These are phyloP conservation scores for Telopea speciosissima DNA, from an alignment of 177 flowering plant species.

Conservation along the genomic window DNA sequence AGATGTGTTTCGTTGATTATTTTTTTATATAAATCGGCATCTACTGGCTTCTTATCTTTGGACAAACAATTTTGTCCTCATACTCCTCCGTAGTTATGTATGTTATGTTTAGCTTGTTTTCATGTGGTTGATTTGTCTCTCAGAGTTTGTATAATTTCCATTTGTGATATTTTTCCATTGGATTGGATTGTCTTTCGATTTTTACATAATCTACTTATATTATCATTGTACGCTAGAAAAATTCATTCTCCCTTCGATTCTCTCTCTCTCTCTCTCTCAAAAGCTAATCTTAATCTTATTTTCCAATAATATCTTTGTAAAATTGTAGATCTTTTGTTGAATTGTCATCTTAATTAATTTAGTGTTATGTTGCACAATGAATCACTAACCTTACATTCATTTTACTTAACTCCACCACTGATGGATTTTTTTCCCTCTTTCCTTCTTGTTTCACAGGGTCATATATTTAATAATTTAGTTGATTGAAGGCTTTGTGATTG, in stretches of 20 bases:
- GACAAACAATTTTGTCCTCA: not conserved
- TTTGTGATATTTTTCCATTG: no score
- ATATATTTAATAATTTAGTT: not conserved
- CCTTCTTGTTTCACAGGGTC: slow-evolving; percentile 1
- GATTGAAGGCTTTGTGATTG: not conserved
- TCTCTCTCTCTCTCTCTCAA: no score
- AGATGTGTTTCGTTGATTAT: not conserved
- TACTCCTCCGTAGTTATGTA: not conserved
- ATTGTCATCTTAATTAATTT: not conserved
- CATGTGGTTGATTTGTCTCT: not conserved
- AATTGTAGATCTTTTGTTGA: not conserved
- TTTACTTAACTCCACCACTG: not conserved
- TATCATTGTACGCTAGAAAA: no score
- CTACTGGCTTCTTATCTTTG: not conserved
- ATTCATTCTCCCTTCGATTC: no score
- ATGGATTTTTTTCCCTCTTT: not conserved
- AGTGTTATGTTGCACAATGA: not conserved
- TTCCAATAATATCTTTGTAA: not conserved
- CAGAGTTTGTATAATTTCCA: no score
- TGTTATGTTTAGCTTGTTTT: no score
- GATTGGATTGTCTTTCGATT: not conserved
- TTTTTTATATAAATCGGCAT: not conserved
- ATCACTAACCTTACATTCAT: not conserved
- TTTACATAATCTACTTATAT: no score
- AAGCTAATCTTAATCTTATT: no score